A percentile compares a stretch with the other conserved stretches of the same genome.
Conservation (phyloP, 2,329 filamentous ascomycete species). For the Graphiopsis chlorocephala region DNA sequence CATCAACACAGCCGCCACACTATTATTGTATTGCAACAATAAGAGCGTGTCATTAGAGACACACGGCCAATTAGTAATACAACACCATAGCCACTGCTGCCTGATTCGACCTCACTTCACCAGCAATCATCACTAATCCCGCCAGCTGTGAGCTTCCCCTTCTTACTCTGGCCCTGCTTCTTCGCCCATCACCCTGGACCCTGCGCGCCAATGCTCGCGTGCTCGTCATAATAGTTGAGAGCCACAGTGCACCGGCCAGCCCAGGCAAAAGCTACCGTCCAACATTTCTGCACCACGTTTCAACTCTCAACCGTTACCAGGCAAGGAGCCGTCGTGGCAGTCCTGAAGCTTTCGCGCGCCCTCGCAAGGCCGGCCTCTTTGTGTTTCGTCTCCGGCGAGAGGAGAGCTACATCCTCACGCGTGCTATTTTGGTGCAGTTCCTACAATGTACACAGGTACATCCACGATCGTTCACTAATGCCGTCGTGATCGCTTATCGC, state of each 20-base stretch:
- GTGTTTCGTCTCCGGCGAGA: neutral
- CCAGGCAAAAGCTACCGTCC: neutral
- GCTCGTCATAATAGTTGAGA: neutral
- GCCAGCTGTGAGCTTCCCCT: neutral
- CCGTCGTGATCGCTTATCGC: neutral
- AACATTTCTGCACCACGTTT: slow-evolving; percentile 5
- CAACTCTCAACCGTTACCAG: neutral
- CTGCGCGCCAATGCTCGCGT: neutral
- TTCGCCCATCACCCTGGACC: neutral
- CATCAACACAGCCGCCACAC: neutral
- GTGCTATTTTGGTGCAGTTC: neutral
- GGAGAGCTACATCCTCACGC: neutral
- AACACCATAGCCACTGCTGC: neutral
- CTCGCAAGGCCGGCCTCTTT: neutral
- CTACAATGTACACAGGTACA: neutral
- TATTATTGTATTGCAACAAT: neutral
- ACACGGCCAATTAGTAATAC: neutral
- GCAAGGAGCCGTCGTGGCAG: neutral
- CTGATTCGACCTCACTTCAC: neutral
- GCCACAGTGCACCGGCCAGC: neutral
- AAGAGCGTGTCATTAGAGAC: neutral
- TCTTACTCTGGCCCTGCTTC: neutral
- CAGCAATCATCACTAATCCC: neutral
- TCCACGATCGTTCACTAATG: neutral
- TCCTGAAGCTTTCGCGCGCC: neutral